A percentile compares a stretch with the other conserved stretches of the same genome.
Evolutionary conservation across 2,329 filamentous ascomycete species (phyloP).

Genomic region (Diaporthe sp.): DNA sequence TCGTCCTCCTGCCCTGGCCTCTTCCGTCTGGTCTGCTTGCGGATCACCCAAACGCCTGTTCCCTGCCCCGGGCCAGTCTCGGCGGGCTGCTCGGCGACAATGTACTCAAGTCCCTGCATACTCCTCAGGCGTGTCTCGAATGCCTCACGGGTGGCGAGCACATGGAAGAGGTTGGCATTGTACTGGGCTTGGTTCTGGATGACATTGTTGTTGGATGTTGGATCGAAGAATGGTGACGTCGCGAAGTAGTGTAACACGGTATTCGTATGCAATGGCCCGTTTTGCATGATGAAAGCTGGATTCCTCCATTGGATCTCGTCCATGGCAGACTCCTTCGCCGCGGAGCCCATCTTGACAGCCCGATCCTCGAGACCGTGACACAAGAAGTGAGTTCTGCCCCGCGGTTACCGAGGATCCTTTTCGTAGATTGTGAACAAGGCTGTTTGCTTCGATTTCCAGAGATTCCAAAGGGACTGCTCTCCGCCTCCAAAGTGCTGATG

Average conservation of each 20-base stretch:
- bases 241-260: constrained; percentile 76
- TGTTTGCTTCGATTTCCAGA: too few relatives aligned
- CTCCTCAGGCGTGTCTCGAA: constrained; percentile 72
- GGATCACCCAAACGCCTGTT: constrained; percentile 76
- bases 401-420: not conserved
- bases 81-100: constrained; percentile 73
- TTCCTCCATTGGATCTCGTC: constrained; percentile 77
- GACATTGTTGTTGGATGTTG: constrained; percentile 74
- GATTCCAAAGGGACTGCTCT: not conserved
- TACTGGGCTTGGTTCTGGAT: constrained; percentile 71
- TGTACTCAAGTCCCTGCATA: constrained; percentile 75
- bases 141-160: constrained; percentile 69
- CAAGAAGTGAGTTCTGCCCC: not conserved
- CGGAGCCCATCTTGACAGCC: constrained; percentile 51
- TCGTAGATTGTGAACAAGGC: not conserved
- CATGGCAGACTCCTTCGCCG: constrained; percentile 61
- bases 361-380: not conserved
- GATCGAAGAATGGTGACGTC: constrained; percentile 75
- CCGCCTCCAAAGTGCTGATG: not conserved
- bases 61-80: constrained; percentile 69
- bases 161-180: constrained; percentile 67
- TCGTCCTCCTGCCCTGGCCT: constrained; percentile 66
- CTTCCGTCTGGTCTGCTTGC: constrained; percentile 74
- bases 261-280: constrained; percentile 72
- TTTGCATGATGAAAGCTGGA: constrained; percentile 57